A percentile compares a stretch with the other conserved stretches of the same genome.
These are phyloP conservation scores for Globisporangium acanthophoron DNA, from an alignment of 352 stramenopile genomes.

Conservation along the genomic window DNA sequence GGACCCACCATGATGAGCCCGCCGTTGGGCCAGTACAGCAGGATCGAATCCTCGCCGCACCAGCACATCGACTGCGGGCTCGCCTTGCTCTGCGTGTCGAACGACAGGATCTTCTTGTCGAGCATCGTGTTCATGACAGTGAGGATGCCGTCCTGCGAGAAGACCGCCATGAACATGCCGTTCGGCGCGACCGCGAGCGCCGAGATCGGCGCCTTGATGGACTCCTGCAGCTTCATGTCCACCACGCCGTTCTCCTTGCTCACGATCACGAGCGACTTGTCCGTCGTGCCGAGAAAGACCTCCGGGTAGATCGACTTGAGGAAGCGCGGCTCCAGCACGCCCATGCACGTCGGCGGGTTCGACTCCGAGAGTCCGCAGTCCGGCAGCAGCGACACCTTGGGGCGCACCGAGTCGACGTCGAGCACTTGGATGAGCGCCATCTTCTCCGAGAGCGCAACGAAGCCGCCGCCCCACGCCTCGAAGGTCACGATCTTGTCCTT, in stretches of 20 bases:
- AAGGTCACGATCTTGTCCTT: conserved; percentile 77
- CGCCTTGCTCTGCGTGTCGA: conserved; percentile 83
- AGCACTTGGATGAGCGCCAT: conserved; percentile 78
- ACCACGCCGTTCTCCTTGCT: conserved; percentile 57
- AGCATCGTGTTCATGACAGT: conserved; percentile 96
- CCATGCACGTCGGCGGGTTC: conserved; percentile 87
- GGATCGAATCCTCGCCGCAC: conserved; percentile 89
- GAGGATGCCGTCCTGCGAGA: conserved; percentile 90
- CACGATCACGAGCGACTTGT: conserved; percentile 86
- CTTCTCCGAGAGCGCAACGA: conserved; percentile 78
- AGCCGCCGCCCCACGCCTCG: conserved; percentile 64
- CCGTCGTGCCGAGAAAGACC: conserved; percentile 90
- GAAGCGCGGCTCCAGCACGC: conserved; percentile 89
- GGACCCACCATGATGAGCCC: conserved; percentile 84
- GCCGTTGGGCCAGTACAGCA: conserved; percentile 83
- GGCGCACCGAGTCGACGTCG: conserved; percentile 72
- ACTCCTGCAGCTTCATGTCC: conserved; percentile 83
- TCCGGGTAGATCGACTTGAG: conserved; percentile 89
- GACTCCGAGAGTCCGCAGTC: conserved; percentile 65
- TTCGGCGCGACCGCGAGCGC: conserved; percentile 92
- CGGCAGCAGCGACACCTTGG: conserved; percentile 66
- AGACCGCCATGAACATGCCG: conserved; percentile 94
- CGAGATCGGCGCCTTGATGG: conserved; percentile 86
- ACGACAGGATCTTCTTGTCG: conserved; percentile 91
- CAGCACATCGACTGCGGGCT: conserved; percentile 74